Conservation (phyloP, 2,329 filamentous ascomycete species). For the Fusarium lyarnte region DNA sequence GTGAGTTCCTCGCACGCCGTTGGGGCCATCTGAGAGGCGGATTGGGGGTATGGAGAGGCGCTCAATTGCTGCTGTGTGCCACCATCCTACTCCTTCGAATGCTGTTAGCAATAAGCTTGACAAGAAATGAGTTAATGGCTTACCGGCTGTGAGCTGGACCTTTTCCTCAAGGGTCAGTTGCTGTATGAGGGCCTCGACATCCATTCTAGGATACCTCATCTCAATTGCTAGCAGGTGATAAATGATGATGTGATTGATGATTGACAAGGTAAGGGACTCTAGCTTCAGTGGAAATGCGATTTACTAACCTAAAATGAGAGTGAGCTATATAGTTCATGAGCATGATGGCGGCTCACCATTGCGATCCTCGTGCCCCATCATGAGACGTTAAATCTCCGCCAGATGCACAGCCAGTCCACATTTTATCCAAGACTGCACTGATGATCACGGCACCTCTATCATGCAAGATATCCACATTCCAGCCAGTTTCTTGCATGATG, state of each 20-base stretch:
- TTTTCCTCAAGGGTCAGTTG: conserved; percentile 2
- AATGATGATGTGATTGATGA: not conserved
- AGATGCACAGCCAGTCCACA: not conserved
- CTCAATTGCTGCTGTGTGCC: conserved; percentile 31
- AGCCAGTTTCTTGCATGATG: not conserved
- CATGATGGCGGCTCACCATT: not conserved
- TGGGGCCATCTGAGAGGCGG: conserved; percentile 31
- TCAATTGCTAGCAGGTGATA: fast-evolving
- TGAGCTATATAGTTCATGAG: not conserved
- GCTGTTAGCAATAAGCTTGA: too few species aligned
- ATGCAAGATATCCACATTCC: fast-evolving
- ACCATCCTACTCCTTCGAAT: not conserved
- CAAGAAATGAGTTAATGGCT: not conserved
- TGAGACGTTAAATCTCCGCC: not conserved
- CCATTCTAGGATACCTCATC: not conserved
- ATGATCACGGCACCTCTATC: not conserved
- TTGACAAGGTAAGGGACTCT: not conserved
- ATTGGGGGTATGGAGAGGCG: conserved; percentile 17
- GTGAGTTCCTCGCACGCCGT: conserved; percentile 33
- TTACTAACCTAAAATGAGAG: not conserved
- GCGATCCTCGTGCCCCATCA: not conserved
- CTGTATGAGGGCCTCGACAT: not conserved
- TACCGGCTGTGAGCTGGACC: not conserved
- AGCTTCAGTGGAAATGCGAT: fast-evolving
- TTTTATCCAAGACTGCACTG: not conserved